Evolutionary conservation across 225 moss, liverwort and hornwort genomes (phyloP).

Genomic region (Rhytidiadelphus loreus): DNA sequence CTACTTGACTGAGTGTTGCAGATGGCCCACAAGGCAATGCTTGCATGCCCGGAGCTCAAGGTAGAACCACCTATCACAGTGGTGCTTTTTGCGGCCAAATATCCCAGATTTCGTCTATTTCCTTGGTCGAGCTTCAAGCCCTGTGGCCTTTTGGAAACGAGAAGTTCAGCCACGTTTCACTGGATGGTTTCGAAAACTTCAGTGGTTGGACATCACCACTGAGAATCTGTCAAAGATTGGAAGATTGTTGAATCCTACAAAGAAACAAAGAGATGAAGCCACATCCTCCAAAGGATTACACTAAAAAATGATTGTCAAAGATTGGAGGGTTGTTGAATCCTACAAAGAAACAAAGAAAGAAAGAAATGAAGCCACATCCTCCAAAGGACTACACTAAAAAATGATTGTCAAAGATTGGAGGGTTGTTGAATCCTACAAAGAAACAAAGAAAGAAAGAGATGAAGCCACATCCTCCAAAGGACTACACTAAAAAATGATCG

Average conservation of each 20-base stretch:
- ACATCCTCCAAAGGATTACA: neutral
- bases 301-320: neutral
- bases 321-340: neutral
- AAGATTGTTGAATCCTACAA: neutral
- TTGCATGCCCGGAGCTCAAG: neutral
- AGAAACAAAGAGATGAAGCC: neutral
- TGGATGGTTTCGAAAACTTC: neutral
- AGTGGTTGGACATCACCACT: no score
- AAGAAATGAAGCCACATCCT: neutral
- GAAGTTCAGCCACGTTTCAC: neutral
- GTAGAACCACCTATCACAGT: neutral
- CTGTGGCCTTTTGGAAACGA: neutral
- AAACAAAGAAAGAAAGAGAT: no score
- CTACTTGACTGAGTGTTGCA: neutral
- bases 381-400: no score
- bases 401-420: neutral
- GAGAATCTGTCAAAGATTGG: neutral
- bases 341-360: no score
- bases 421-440: neutral
- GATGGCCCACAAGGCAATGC: neutral
- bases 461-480: neutral
- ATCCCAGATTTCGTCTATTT: neutral
- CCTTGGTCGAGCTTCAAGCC: neutral
- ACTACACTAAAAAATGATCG: no score
- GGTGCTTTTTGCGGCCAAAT: neutral